Evolutionary conservation across 2,329 filamentous ascomycete genomes (phyloP).

Genomic region (Aspergillus fijiensis): DNA sequence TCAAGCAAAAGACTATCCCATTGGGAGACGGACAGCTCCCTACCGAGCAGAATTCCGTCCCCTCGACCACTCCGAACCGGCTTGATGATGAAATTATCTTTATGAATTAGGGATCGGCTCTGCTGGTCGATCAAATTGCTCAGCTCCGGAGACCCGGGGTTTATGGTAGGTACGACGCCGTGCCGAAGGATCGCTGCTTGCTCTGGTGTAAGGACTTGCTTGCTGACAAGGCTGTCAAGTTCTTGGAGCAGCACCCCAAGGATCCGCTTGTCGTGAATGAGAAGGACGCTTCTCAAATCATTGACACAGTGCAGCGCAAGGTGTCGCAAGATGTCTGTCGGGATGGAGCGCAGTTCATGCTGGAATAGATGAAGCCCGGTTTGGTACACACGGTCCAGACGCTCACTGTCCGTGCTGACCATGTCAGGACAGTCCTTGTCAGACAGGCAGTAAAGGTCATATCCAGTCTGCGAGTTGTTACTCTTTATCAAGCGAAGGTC

Average conservation of each 20-base stretch:
- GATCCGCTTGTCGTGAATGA: conserved; percentile 35
- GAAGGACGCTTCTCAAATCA: conserved; percentile 30
- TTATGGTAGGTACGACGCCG: conserved; percentile 24
- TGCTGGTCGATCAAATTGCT: conserved; percentile 14
- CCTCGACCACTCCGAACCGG: conserved; percentile 15
- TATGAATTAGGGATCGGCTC: conserved; percentile 5
- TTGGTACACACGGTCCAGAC: conserved; percentile 25
- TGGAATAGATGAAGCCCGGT: conserved; percentile 29
- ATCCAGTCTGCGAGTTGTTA: conserved; percentile 1
- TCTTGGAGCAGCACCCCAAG: conserved; percentile 33
- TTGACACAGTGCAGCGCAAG: conserved; percentile 29
- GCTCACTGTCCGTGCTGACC: conserved; percentile 3
- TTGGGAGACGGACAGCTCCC: background rate
- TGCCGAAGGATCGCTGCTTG: conserved; percentile 21
- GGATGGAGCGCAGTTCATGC: conserved; percentile 25
- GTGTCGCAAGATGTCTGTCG: conserved; percentile 24
- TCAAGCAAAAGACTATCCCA: conserved; percentile 5
- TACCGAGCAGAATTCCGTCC: conserved; percentile 3
- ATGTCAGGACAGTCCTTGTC: background rate
- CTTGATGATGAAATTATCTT: conserved; percentile 28
- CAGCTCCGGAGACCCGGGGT: conserved; percentile 27
- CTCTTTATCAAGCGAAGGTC: conserved; percentile 3
- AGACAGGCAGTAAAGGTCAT: conserved; percentile 15
- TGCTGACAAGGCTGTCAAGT: conserved; percentile 18
- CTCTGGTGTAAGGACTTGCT: conserved; percentile 16